Evolutionary conservation across 176 grass and related monocot genomes (phyloP).

Genomic region (Microstegium vimineum): DNA sequence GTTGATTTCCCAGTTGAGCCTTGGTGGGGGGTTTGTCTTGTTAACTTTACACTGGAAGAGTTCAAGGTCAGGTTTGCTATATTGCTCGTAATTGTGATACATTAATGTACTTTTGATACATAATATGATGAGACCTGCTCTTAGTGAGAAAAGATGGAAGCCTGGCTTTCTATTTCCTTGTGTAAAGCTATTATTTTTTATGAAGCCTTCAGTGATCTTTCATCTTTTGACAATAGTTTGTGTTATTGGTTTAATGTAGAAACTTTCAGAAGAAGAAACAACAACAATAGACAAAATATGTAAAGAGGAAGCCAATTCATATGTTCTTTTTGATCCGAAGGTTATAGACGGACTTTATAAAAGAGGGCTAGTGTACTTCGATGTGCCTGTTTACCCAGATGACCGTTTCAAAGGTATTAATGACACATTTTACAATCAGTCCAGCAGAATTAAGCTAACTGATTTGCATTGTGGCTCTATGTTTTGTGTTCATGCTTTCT

Average conservation of each 20-base stretch:
- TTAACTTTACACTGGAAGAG: constrained; percentile 99
- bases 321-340: constrained; percentile 85
- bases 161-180: not conserved
- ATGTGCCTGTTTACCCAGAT: constrained; percentile 86
- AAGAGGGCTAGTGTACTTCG: constrained; percentile 85
- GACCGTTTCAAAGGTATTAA: constrained; percentile 91
- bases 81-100: not conserved
- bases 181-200: constrained; percentile 20
- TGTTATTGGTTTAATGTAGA: constrained; percentile 53
- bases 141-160: not conserved
- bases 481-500: constrained; percentile 12
- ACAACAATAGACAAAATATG: constrained; percentile 97
- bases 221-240: constrained; percentile 15
- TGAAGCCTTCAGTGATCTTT: constrained; percentile 10
- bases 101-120: not conserved
- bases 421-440: not conserved
- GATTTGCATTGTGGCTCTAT: constrained; percentile 7
- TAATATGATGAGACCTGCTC: not conserved
- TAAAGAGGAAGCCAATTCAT: constrained; percentile 95
- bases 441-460: not conserved
- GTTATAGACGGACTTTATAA: constrained; percentile 73
- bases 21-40: constrained; percentile 99
- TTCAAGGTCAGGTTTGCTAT: constrained; percentile 68
- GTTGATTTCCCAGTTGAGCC: constrained; percentile 80
- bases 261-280: constrained; percentile 96